These are phyloP conservation scores for Chytriomyces hyalinus DNA, from an alignment of 192 early-diverging fungal species.

Conservation along the genomic window DNA sequence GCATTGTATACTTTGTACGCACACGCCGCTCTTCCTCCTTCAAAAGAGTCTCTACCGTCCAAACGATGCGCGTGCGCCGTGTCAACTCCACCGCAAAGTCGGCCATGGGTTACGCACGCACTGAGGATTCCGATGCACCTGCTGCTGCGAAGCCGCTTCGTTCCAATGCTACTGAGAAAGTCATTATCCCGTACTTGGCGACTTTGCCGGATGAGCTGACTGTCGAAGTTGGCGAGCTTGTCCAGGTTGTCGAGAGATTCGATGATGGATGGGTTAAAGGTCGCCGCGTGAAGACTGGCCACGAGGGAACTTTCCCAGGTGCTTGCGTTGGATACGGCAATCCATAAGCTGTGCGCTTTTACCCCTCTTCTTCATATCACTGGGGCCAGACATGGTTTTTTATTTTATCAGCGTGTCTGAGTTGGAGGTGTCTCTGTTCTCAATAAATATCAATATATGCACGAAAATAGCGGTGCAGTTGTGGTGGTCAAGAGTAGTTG, in stretches of 20 bases:
- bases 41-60: no score
- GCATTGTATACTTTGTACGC: no score
- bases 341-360: neutral
- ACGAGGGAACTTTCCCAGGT: neutral
- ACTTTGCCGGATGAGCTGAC: conserved; percentile 12
- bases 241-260: neutral
- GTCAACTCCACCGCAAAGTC: neutral
- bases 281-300: neutral
- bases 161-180: neutral
- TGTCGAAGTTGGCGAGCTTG: neutral
- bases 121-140: neutral
- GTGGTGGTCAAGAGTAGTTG: no score
- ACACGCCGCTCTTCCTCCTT: no score
- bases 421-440: no score
- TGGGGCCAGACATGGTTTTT: no score
- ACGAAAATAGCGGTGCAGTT: no score
- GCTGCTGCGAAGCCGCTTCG: neutral
- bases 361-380: no score
- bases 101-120: neutral
- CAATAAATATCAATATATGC: no score
- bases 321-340: neutral
- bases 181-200: neutral
- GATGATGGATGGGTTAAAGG: conserved; percentile 9
- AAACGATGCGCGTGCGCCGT: neutral
- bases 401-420: no score